Conservation (phyloP, 495 filamentous ascomycete species). For the Annulohypoxylon bovei region DNA sequence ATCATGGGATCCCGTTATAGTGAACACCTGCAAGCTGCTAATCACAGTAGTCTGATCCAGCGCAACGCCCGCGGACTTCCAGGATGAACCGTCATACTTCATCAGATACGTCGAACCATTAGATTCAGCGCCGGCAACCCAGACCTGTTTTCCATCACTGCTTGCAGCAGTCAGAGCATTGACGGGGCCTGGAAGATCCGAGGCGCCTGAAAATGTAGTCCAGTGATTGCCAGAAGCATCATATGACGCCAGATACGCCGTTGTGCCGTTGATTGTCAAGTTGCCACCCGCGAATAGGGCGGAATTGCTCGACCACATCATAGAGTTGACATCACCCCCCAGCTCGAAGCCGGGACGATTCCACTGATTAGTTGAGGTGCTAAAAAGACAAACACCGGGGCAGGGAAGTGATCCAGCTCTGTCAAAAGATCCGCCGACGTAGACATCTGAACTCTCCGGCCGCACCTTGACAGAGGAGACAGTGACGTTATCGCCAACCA, state of each 20-base stretch:
- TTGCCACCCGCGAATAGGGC: constrained; percentile 80
- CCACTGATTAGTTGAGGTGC: constrained; percentile 75
- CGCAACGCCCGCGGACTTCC: constrained; percentile 63
- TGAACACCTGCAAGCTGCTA: constrained; percentile 81
- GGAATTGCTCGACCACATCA: constrained; percentile 78
- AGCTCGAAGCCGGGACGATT: constrained; percentile 75
- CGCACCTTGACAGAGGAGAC: constrained; percentile 79
- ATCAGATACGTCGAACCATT: constrained; percentile 80
- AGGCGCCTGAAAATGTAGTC: constrained; percentile 70
- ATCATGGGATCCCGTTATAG: constrained; percentile 71
- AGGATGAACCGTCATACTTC: constrained; percentile 71
- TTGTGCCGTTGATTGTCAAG: constrained; percentile 68
- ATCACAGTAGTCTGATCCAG: constrained; percentile 74
- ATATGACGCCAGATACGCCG: constrained; percentile 78
- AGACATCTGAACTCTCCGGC: constrained; percentile 76
- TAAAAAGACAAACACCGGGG: constrained; percentile 80
- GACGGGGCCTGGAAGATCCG: constrained; percentile 78
- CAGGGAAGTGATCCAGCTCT: constrained; percentile 86
- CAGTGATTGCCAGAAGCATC: constrained; percentile 70
- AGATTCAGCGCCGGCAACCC: constrained; percentile 74
- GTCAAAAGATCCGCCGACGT: constrained; percentile 84
- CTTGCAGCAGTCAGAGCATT: constrained; percentile 77
- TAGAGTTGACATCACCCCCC: constrained; percentile 70
- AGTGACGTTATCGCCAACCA: constrained; percentile 72
- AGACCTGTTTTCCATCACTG: constrained; percentile 73